These are phyloP conservation scores for Ajuga reptans DNA, from an alignment of 305 asterid species.

Conservation along the genomic window DNA sequence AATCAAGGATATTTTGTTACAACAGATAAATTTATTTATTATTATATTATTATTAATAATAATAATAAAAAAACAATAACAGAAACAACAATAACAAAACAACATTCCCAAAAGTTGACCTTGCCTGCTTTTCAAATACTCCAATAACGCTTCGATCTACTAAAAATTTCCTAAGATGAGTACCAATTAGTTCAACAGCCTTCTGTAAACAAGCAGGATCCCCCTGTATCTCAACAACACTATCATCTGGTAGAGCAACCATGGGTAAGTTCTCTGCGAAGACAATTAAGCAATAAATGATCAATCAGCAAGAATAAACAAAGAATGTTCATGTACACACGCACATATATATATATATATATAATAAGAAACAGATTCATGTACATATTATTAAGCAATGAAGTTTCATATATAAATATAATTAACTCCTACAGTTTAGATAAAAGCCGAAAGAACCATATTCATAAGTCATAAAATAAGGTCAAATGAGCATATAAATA, in stretches of 20 bases:
- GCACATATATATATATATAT: too few relatives aligned
- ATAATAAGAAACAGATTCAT: too few relatives aligned
- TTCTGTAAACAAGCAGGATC: conserved; percentile 60
- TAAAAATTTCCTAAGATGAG: conserved; percentile 72
- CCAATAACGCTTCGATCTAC: conserved; percentile 79
- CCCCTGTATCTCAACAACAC: conserved; percentile 86
- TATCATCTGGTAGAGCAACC: conserved; percentile 71
- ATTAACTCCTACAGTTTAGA: neutral
- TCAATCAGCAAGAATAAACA: conserved; percentile 4
- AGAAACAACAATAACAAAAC: neutral
- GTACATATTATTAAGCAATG: neutral
- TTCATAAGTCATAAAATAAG: neutral
- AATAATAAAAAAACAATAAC: neutral
- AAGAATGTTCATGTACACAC: neutral
- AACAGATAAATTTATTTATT: neutral
- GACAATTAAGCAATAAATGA: neutral
- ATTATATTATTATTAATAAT: too few relatives aligned
- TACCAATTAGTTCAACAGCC: conserved; percentile 72
- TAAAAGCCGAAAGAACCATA: neutral
- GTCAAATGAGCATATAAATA: neutral
- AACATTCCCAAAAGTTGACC: conserved; percentile 7
- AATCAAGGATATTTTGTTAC: neutral
- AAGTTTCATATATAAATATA: neutral
- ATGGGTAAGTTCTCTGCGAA: conserved; percentile 64
- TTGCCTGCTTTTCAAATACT: conserved; percentile 64